Evolutionary conservation across 495 filamentous ascomycete genomes (phyloP).

Genomic region (Podospora pseudoanserina): DNA sequence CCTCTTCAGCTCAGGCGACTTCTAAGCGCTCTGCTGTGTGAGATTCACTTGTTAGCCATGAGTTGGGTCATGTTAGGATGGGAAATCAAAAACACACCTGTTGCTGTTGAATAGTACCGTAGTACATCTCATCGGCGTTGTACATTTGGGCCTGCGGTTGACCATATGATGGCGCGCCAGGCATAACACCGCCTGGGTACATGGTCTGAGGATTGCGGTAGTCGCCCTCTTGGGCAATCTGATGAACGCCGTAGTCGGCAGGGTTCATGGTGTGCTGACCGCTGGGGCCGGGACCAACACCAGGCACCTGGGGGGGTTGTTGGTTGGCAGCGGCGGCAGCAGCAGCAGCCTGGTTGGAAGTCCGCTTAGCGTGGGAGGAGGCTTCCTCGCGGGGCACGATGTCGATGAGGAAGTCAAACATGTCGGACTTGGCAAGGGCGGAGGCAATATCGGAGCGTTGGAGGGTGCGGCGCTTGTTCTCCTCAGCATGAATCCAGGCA

Average conservation of each 20-base stretch:
- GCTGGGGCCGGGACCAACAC: conserved; percentile 58
- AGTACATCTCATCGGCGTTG: conserved; percentile 79
- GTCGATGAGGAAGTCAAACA: conserved; percentile 99
- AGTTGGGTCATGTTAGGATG: background rate
- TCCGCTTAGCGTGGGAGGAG: conserved; percentile 72
- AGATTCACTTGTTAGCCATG: conserved; percentile 13
- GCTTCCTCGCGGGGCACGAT: conserved; percentile 97
- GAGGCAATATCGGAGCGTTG: conserved; percentile 96
- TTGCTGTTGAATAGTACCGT: conserved; percentile 76
- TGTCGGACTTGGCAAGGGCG: conserved; percentile 92
- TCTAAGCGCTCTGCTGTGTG: conserved; percentile 28
- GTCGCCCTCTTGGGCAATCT: conserved; percentile 63
- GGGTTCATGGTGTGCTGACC: conserved; percentile 43
- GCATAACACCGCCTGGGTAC: conserved; percentile 73
- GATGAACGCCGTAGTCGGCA: conserved; percentile 59
- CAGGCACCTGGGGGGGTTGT: conserved; percentile 51
- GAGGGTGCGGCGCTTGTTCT: conserved; percentile 94
- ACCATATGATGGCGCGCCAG: conserved; percentile 66
- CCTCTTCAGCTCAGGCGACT: conserved; percentile 3
- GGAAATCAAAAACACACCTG: conserved; percentile 57
- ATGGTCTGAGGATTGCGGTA: conserved; percentile 72
- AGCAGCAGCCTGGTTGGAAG: conserved; percentile 39
- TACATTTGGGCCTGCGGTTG: conserved; percentile 74
- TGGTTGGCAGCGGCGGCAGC: conserved; percentile 45
- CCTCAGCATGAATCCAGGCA: conserved; percentile 99